Base-by-base conservation (phyloP, 2,329 filamentous ascomycete species). In the Xylaria digitata region DNA sequence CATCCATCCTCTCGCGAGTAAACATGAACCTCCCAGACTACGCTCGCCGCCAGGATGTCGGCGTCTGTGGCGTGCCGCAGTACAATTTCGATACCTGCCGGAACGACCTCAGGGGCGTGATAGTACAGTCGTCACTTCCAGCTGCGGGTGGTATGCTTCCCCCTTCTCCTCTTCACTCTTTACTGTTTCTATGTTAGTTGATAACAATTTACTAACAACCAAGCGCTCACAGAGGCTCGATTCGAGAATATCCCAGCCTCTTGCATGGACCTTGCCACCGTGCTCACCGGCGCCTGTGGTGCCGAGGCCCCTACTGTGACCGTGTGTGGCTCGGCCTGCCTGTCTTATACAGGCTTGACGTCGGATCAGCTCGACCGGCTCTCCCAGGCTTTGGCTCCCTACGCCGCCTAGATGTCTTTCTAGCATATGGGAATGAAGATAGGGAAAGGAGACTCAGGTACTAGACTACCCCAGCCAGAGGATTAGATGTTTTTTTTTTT, bases 231-330 rank as follows among this genome's bases (percentile, higher is more conserved):
- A 70, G 67, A 63, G 45, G 64, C 40, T 6, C 43, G 45, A 23
- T 71, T 68, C 42, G 63, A 64, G 5, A 53, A 49, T 17, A 64
- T 73, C 1, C 72, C 72, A 1, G 19, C 71, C 2, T 57, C 69
- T 15, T 74, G 72, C 58, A 73, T 74, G 72, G 67, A 68, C 37
- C 68, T 73, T n/a, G 72, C 72, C 17, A 61, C 64, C 13, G 69
- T 70, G 13, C 61, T 73, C 0, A 48, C 68, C 6, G 71, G 71
- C 8, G 5, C 43, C 15, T 64, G 67, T 11, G 68, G 69, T 17
- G 68, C 53, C 37, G 42, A 55, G 26, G 70, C 69, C 26, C 65
- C 70, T 19, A 56, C 26, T 8, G 63, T 72, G 3, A 37, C 60
- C 0, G 62, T 66, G 17, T 74, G 71, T 52, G 72, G 72, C 40